Evolutionary conservation across 169 alveolate genomes (phyloP).

Genomic region (Plasmodium coatneyi): DNA sequence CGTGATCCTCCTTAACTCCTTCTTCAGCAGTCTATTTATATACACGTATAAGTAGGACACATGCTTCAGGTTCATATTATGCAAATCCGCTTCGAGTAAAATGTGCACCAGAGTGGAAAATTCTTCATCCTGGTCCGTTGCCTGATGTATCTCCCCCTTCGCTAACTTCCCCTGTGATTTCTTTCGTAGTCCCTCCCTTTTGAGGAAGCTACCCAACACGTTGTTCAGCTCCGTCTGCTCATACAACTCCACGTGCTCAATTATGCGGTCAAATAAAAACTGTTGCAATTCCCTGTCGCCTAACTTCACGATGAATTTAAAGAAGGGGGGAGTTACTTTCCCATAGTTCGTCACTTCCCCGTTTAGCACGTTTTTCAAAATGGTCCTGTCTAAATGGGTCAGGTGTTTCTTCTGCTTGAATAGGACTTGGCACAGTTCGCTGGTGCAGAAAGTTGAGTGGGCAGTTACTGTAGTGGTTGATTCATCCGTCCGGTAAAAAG

Average conservation of each 20-base stretch:
- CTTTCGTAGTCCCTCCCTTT: not conserved
- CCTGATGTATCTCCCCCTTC: not conserved
- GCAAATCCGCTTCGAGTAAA: conserved; percentile 10
- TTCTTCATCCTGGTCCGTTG: not conserved
- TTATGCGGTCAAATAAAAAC: conserved; percentile 21
- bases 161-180: not conserved
- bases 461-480: not conserved
- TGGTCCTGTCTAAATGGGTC: conserved; percentile 18
- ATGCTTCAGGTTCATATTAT: conserved; percentile 35
- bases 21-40: conserved; percentile 33
- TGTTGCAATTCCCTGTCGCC: conserved; percentile 14
- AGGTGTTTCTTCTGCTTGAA: conserved; percentile 43
- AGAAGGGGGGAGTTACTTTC: not conserved
- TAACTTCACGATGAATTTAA: conserved; percentile 3
- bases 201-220: not conserved
- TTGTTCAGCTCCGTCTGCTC: conserved; percentile 10
- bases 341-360: conserved; percentile 4
- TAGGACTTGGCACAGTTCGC: conserved; percentile 11
- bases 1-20: not conserved
- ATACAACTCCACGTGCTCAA: conserved; percentile 21
- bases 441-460: not conserved
- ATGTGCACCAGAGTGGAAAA: not conserved
- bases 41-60: conserved; percentile 21
- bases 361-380: conserved; percentile 16
- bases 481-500: not conserved